A percentile compares a stretch with the other conserved stretches of the same genome.
Conservation (phyloP, 75 land plant genomes). For the Selaginella moellendorffii region DNA sequence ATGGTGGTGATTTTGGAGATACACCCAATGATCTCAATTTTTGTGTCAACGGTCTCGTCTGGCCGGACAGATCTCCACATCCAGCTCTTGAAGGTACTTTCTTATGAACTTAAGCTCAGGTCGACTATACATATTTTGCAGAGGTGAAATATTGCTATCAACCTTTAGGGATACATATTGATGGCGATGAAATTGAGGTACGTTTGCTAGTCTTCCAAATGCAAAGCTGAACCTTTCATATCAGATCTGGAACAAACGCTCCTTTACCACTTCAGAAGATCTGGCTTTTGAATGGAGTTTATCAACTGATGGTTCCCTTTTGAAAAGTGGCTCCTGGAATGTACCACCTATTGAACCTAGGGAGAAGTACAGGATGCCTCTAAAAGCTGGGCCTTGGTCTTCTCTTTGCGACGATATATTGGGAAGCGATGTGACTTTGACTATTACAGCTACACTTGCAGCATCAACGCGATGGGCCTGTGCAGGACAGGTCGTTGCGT, state of each 20-base stretch:
- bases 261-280: constrained; percentile 47
- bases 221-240: neutral
- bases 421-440: constrained; percentile 37
- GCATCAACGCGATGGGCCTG: constrained; percentile 60
- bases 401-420: constrained; percentile 24
- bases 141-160: constrained; percentile 91
- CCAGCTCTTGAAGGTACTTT: constrained; percentile 78
- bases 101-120: no score
- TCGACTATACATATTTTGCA: no score
- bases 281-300: constrained; percentile 52
- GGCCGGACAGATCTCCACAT: constrained; percentile 96
- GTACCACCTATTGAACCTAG: constrained; percentile 60
- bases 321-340: constrained; percentile 42
- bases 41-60: constrained; percentile 70
- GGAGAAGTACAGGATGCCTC: constrained; percentile 24
- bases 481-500: constrained; percentile 63
- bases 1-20: constrained; percentile 99
- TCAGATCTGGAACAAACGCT: constrained; percentile 61
- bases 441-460: constrained; percentile 44
- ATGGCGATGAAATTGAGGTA: constrained; percentile 53
- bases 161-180: constrained; percentile 43
- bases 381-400: constrained; percentile 61
- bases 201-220: neutral
- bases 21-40: constrained; percentile 88
- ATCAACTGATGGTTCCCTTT: constrained; percentile 43